These are phyloP conservation scores for Corymbia citriodora DNA, from an alignment of 441 rosid species.

Conservation along the genomic window DNA sequence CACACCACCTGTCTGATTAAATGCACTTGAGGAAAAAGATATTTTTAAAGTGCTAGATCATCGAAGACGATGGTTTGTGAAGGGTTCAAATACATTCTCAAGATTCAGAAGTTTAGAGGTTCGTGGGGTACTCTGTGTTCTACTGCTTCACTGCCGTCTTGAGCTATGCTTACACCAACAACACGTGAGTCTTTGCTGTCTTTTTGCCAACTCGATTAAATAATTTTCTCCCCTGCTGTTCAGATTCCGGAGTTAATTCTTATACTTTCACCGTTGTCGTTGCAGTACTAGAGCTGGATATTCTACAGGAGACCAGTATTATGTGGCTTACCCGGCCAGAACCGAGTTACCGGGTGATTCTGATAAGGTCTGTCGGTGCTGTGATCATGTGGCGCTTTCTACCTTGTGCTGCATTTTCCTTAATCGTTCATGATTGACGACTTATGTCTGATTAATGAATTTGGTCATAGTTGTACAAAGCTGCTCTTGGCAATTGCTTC, in stretches of 20 bases:
- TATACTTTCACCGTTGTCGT: neutral
- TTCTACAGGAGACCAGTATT: constrained; percentile 86
- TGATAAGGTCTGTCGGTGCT: constrained; percentile 40
- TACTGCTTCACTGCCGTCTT: constrained; percentile 51
- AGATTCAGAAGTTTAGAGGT: constrained; percentile 73
- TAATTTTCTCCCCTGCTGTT: neutral
- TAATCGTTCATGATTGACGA: neutral
- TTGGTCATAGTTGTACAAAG: constrained; percentile 60
- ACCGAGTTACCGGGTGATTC: constrained; percentile 84
- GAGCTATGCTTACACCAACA: constrained; percentile 65
- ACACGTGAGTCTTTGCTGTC: constrained; percentile 55
- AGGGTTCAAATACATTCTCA: constrained; percentile 41
- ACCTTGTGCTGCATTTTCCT: neutral
- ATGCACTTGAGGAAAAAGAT: neutral
- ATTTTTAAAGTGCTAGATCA: neutral
- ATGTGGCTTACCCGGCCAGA: constrained; percentile 89
- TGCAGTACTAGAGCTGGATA: constrained; percentile 88
- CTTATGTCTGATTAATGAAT: constrained; percentile 1
- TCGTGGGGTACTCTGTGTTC: constrained; percentile 58
- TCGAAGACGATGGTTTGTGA: constrained; percentile 35
- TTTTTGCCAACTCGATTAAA: neutral
- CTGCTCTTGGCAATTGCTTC: constrained; percentile 86
- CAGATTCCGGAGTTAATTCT: neutral
- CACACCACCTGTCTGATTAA: no score
- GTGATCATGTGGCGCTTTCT: neutral